Evolutionary conservation across 352 stramenopile genomes (phyloP).

Genomic region (Phytophthora chlamydospora): DNA sequence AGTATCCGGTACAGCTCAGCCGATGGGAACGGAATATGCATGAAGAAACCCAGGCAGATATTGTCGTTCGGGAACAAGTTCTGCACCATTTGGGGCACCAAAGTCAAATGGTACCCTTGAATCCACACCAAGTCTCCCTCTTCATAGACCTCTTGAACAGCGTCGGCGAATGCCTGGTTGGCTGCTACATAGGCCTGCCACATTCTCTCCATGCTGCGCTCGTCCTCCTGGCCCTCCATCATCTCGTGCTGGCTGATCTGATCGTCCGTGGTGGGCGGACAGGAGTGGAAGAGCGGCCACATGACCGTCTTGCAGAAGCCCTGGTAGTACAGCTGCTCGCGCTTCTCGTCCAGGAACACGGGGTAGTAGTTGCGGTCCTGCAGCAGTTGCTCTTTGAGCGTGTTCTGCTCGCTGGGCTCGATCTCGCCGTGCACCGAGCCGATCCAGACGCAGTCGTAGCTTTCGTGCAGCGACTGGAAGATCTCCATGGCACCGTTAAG

Average conservation of each 20-base stretch:
- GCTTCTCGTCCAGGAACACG: slow-evolving; percentile 89
- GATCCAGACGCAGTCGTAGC: slow-evolving; percentile 87
- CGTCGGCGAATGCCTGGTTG: slow-evolving; percentile 89
- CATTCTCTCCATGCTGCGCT: slow-evolving; percentile 77
- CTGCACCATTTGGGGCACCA: slow-evolving; percentile 90
- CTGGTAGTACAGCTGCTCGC: slow-evolving; percentile 89
- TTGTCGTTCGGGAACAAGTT: slow-evolving; percentile 92
- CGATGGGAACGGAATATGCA: slow-evolving; percentile 92
- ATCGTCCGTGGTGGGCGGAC: slow-evolving; percentile 78
- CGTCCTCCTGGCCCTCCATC: slow-evolving; percentile 51
- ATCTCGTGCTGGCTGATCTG: slow-evolving; percentile 72
- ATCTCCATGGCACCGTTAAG: slow-evolving; percentile 81
- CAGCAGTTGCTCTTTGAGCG: slow-evolving; percentile 85
- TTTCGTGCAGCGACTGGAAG: slow-evolving; percentile 78
- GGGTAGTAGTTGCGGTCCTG: slow-evolving; percentile 91
- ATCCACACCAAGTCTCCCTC: slow-evolving; percentile 92
- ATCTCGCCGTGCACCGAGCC: slow-evolving; percentile 83
- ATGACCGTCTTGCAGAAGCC: slow-evolving; percentile 92
- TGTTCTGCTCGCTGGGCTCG: slow-evolving; percentile 81
- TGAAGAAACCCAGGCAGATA: slow-evolving; percentile 86
- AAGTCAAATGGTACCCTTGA: slow-evolving; percentile 91
- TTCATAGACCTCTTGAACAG: slow-evolving; percentile 88
- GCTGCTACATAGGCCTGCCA: slow-evolving; percentile 91
- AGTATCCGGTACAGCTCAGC: slow-evolving; percentile 91
- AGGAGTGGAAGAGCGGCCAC: slow-evolving; percentile 92